Evolutionary conservation across 305 asterid species (phyloP), one percentile per base, ranked within the genome.

Genomic region (Stenogyne calaminthoides): DNA sequence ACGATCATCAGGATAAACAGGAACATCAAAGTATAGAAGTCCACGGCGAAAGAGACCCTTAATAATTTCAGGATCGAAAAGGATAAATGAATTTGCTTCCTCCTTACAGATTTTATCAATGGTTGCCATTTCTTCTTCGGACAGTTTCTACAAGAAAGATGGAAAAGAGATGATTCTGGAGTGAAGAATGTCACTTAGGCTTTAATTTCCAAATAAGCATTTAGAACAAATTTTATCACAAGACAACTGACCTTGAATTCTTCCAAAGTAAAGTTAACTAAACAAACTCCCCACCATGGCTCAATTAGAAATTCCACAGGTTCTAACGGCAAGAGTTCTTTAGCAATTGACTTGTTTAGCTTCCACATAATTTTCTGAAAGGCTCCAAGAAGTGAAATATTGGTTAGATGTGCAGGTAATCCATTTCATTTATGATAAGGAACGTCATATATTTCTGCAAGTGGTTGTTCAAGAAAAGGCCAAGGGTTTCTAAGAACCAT

Each of bases 221-320:
- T 25, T 63, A 57, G 47, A 58, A 25, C 58, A 55, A 57, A 63
- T 66, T 25, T 58, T 72, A 65, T 77, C n/a, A 77, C 16, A 72
- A 63, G 76, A 39, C 36, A 68, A 69, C 86, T 74, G 78, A 88
- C 99, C 98, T 95, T 95, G 82, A 95, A 95, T 83, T 95, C 99
- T 83, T 95, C 99, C 81, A 95, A 81, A 57, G 99, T 95, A 77
- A 92, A 95, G 83, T 95, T 95, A 82, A 95, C 99, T 3, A 95
- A 87, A 80, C 98, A 95, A 82, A 93, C 94, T 80, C 98, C 99
- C 99, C 99, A 95, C 99, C 99, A 92, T 64, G 98, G 97, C 80
- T 92, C 99, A 79, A 92, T 88, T 64, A 76, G 74, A 54, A 95
- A 88, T 76, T 92, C 99, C 82, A 89, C 98, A 14, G 99, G 98